Evolutionary conservation across 257 asterid genomes (phyloP).

Genomic region (Solanum dulcamara): DNA sequence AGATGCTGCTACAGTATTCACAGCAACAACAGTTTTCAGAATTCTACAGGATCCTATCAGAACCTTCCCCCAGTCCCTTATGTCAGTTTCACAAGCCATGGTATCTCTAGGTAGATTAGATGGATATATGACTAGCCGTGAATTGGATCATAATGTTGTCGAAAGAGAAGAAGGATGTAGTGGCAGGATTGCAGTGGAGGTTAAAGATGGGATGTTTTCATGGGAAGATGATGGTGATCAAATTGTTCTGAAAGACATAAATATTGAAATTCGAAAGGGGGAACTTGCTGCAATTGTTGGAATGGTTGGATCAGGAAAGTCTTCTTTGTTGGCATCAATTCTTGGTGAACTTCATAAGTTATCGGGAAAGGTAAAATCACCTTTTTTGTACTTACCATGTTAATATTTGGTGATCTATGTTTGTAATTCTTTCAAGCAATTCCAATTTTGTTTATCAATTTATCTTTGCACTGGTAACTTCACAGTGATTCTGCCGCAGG

Average conservation of each 20-base stretch:
- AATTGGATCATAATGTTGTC: conserved; percentile 27
- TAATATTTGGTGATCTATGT: neutral
- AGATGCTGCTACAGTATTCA: conserved; percentile 47
- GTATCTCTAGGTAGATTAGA: conserved; percentile 57
- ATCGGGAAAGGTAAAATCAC: conserved; percentile 46
- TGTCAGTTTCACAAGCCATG: conserved; percentile 42
- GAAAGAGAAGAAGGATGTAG: conserved; percentile 34
- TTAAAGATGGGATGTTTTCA: conserved; percentile 33
- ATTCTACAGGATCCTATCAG: conserved; percentile 59
- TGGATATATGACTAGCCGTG: conserved; percentile 33
- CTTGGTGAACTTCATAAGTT: conserved; percentile 59
- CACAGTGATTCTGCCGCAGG: neutral
- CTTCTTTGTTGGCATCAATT: conserved; percentile 55
- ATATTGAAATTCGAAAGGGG: conserved; percentile 49
- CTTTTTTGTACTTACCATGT: neutral
- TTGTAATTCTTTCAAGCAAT: neutral
- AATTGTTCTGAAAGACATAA: conserved; percentile 24
- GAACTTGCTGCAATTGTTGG: conserved; percentile 77
- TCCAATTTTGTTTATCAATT: neutral
- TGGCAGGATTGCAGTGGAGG: conserved; percentile 31
- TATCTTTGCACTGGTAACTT: neutral
- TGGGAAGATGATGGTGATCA: conserved; percentile 54
- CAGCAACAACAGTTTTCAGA: conserved; percentile 45
- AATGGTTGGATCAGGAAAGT: conserved; percentile 75
- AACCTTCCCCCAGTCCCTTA: conserved; percentile 52